Percentiles rank a stretch among this genome's conserved stretches.
phyloP scores from a whole-genome alignment of 768 basidiomycete genomes.

The Pleurotus eryngii region DNA sequence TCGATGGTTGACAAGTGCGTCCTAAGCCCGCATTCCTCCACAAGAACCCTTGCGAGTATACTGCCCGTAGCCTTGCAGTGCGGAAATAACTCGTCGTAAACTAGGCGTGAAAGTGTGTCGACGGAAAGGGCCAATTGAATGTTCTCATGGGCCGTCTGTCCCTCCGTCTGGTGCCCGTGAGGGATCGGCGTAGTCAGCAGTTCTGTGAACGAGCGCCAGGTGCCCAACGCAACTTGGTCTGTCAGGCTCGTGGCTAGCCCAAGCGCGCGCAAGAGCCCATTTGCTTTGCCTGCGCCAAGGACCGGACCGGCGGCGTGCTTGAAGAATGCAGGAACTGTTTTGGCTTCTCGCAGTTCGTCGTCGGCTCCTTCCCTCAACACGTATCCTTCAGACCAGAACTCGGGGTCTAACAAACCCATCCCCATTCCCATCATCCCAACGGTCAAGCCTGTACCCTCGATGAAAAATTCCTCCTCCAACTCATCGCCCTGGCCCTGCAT shows the following conservation, averaged over 20 bases:
- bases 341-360: conserved; percentile 21
- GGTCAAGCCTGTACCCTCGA: conserved; percentile 65
- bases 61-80: conserved; percentile 51
- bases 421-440: conserved; percentile 45
- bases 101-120: conserved; percentile 55
- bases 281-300: conserved; percentile 70
- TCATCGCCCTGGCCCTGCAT: conserved; percentile 26
- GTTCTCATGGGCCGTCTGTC: background rate
- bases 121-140: conserved; percentile 49
- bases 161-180: background rate
- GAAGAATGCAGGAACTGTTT: conserved; percentile 58
- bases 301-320: conserved; percentile 54
- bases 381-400: conserved; percentile 80
- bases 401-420: conserved; percentile 57
- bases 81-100: conserved; percentile 63
- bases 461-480: conserved; percentile 77
- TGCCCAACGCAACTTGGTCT: conserved; percentile 15
- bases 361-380: conserved; percentile 42
- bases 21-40: conserved; percentile 65
- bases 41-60: conserved; percentile 52
- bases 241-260: conserved; percentile 30
- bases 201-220: conserved; percentile 41
- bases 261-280: conserved; percentile 69
- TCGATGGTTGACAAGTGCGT: conserved; percentile 63
- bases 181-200: conserved; percentile 27